Evolutionary conservation across 345 rosid species (phyloP).

Genomic region (Gossypioides kirkii): DNA sequence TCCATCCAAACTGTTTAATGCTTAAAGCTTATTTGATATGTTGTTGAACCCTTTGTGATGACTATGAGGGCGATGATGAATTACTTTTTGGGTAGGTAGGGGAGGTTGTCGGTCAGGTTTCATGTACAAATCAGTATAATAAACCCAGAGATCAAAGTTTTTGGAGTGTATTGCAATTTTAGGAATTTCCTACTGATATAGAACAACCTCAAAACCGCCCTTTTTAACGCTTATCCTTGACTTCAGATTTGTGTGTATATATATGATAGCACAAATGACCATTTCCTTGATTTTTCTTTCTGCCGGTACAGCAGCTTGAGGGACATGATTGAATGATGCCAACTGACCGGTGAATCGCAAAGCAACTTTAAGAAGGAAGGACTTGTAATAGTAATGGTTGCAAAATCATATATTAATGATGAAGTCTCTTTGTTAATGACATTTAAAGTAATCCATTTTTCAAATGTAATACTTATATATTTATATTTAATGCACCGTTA

Average conservation of each 20-base stretch:
- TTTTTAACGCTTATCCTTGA: background rate
- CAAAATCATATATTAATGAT: background rate
- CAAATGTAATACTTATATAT: too few species aligned
- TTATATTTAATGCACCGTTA: too few species aligned
- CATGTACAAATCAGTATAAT: constrained; percentile 10
- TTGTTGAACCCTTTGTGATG: too few species aligned
- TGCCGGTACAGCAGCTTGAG: background rate
- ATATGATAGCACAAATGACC: background rate
- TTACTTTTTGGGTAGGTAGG: constrained; percentile 14
- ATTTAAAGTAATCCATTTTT: background rate
- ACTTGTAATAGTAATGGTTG: background rate
- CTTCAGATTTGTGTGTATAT: background rate
- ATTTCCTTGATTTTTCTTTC: background rate
- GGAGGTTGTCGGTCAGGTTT: constrained; percentile 13
- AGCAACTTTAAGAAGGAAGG: background rate
- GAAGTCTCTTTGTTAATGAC: background rate
- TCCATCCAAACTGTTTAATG: constrained; percentile 10
- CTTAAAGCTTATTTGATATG: background rate
- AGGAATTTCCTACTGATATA: background rate
- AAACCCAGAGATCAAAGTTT: background rate
- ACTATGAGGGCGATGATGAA: background rate
- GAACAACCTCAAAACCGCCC: background rate
- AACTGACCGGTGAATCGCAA: background rate
- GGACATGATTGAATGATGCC: background rate
- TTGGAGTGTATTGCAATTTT: constrained; percentile 15